Conservation (phyloP, 371 early-diverging fungal species). For the Apophysomyces trapeziformis region DNA sequence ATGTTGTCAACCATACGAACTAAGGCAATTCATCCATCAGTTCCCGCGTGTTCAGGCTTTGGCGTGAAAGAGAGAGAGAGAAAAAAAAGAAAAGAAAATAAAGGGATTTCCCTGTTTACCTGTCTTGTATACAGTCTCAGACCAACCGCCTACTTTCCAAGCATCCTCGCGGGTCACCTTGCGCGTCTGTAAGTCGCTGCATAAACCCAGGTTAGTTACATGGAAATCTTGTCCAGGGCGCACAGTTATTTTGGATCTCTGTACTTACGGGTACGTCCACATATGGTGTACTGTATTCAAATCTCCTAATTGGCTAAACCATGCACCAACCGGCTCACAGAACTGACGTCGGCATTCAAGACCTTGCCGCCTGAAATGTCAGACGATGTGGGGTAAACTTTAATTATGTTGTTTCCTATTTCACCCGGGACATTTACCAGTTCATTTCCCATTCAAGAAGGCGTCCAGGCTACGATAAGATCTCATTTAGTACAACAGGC, state of each 20-base stretch:
- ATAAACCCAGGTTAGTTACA: background rate
- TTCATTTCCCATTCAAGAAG: slow-evolving; percentile 87
- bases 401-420: slow-evolving; percentile 7
- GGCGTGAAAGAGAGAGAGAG: too few relatives aligned
- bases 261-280: slow-evolving; percentile 78
- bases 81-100: too few relatives aligned
- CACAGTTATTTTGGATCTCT: background rate
- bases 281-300: slow-evolving; percentile 87
- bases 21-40: slow-evolving; percentile 18
- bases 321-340: slow-evolving; percentile 88
- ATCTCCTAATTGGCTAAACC: slow-evolving; percentile 86
- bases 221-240: slow-evolving; percentile 1
- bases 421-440: slow-evolving; percentile 49
- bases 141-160: slow-evolving; percentile 88
- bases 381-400: slow-evolving; percentile 1
- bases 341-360: slow-evolving; percentile 79
- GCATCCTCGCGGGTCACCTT: slow-evolving; percentile 80
- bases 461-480: slow-evolving; percentile 65
- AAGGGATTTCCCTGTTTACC: slow-evolving; percentile 34
- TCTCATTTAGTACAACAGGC: background rate
- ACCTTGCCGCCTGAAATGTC: slow-evolving; percentile 60
- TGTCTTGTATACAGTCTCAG: slow-evolving; percentile 83
- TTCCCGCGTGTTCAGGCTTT: background rate
- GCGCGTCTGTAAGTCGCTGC: slow-evolving; percentile 69
- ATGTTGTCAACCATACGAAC: slow-evolving; percentile 75